Evolutionary conservation across 2,329 filamentous ascomycete genomes (phyloP).

Genomic region (Daldinia eschscholtzii): DNA sequence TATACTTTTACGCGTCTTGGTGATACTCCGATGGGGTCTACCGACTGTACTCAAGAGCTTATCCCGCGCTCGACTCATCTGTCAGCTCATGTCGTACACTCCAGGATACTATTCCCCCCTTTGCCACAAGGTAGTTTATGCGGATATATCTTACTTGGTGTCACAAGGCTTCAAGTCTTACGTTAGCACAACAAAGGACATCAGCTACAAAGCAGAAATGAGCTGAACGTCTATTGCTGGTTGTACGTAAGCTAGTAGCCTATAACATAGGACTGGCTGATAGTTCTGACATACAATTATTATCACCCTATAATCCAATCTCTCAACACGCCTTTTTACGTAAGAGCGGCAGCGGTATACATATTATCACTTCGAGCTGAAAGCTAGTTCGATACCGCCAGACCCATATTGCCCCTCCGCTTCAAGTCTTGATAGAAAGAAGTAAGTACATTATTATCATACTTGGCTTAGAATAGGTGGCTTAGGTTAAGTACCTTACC

Average conservation of each 20-base stretch:
- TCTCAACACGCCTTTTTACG: background rate
- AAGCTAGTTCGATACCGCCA: background rate
- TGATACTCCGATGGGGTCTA: background rate
- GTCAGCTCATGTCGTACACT: background rate
- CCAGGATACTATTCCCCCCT: background rate
- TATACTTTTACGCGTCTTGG: background rate
- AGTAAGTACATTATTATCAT: background rate
- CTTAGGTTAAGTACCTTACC: background rate
- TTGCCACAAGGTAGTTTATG: background rate
- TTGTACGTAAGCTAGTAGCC: background rate
- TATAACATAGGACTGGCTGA: background rate
- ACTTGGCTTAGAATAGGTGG: background rate
- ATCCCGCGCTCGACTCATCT: conserved; percentile 3
- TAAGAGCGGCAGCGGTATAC: background rate
- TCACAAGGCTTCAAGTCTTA: background rate
- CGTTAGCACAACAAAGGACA: background rate
- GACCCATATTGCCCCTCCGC: background rate
- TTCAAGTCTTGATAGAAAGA: background rate
- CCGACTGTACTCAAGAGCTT: background rate
- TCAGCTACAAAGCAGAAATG: background rate
- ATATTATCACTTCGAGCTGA: background rate
- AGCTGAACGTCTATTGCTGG: background rate
- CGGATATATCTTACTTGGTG: background rate
- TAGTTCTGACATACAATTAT: background rate
- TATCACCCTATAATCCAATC: background rate